These are phyloP conservation scores for Coprinopsis marcescibilis DNA, from an alignment of 768 basidiomycete genomes.

Conservation along the genomic window DNA sequence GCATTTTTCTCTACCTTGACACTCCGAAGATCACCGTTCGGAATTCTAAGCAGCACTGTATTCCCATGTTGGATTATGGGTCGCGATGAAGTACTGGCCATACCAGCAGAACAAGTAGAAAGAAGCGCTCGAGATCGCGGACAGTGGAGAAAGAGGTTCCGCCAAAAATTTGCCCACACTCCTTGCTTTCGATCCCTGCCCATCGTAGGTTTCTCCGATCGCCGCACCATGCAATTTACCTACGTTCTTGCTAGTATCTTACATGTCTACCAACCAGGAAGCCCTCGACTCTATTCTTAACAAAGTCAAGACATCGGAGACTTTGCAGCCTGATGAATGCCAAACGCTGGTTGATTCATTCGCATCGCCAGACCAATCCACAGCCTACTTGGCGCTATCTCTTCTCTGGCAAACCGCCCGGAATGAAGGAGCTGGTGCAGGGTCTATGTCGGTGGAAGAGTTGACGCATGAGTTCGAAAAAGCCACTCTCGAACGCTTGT, in stretches of 20 bases:
- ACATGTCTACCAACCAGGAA: background rate
- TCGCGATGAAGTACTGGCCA: conserved; percentile 7
- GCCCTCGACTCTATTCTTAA: background rate
- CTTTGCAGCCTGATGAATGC: conserved; percentile 32
- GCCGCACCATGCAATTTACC: background rate
- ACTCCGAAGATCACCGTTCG: conserved; percentile 73
- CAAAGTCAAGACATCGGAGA: background rate
- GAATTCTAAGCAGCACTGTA: conserved; percentile 73
- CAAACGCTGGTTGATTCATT: background rate
- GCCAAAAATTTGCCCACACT: conserved; percentile 7
- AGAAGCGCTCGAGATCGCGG: conserved; percentile 1
- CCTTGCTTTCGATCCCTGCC: background rate
- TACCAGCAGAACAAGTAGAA: too few species aligned
- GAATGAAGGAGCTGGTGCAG: conserved; percentile 19
- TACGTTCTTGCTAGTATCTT: background rate
- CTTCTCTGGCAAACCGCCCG: conserved; percentile 60
- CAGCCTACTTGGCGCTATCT: conserved; percentile 66
- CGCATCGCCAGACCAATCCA: conserved; percentile 39
- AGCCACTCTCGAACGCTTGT: conserved; percentile 41
- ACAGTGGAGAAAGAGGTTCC: conserved; percentile 1
- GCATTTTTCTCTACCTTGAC: conserved; percentile 66
- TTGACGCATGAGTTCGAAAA: conserved; percentile 49
- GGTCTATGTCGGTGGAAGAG: conserved; percentile 35
- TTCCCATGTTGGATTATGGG: conserved; percentile 57
- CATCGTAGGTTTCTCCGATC: background rate